phyloP scores from a whole-genome alignment of 768 basidiomycete species.

The Tricholoma terreum region DNA sequence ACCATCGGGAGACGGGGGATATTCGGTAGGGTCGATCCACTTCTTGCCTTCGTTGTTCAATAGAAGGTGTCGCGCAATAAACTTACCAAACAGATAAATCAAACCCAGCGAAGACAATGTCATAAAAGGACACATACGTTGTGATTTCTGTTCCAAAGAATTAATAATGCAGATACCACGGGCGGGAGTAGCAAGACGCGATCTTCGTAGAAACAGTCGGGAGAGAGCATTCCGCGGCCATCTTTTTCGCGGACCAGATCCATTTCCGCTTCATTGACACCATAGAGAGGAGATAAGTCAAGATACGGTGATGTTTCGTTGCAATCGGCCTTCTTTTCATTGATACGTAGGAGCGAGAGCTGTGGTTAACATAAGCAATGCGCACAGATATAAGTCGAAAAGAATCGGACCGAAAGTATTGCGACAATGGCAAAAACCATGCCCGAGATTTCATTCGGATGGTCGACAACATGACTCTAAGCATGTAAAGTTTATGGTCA shows the following conservation, averaged over 20 bases:
- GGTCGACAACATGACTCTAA: background rate
- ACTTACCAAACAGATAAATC: conserved; percentile 4
- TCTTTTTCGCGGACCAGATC: conserved; percentile 18
- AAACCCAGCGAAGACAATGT: background rate
- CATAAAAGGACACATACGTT: conserved; percentile 14
- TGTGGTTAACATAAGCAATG: background rate
- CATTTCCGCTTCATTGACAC: conserved; percentile 11
- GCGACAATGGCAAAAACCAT: conserved; percentile 8
- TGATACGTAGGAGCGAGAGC: conserved; percentile 10
- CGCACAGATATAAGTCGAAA: background rate
- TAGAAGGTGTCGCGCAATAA: conserved; percentile 19
- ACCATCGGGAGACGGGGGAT: conserved; percentile 2
- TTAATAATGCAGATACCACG: conserved; percentile 15
- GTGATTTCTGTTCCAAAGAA: conserved; percentile 24
- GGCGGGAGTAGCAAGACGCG: conserved; percentile 10
- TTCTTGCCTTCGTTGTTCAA: conserved; percentile 15
- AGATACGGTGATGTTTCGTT: conserved; percentile 15
- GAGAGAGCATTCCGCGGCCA: conserved; percentile 19
- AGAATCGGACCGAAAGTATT: conserved; percentile 11
- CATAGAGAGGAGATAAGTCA: conserved; percentile 22
- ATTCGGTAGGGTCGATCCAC: conserved; percentile 14
- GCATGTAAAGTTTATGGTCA: too few species aligned
- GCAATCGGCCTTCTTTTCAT: background rate
- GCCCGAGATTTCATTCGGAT: conserved; percentile 14
- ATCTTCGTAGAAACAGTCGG: conserved; percentile 21